Percentiles rank a stretch among this genome's conserved stretches.
These are phyloP conservation scores for Penicillium sp. DNA, from an alignment of 2,329 filamentous ascomycete species.

Conservation along the genomic window DNA sequence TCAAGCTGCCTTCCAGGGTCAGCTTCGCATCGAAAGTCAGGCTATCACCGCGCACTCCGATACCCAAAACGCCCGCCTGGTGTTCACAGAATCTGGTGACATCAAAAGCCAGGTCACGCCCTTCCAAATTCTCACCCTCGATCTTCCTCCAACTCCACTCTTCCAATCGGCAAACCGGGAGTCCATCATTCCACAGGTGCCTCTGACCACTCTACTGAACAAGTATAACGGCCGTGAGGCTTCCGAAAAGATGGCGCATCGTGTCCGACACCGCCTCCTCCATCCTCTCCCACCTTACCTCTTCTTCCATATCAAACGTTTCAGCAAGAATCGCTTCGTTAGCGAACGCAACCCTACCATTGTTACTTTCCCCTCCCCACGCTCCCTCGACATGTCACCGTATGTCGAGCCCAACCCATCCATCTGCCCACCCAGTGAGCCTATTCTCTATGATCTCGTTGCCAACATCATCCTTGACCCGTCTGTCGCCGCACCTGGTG, in stretches of 20 bases:
- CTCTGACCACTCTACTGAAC: constrained; percentile 78
- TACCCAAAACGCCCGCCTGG: constrained; percentile 76
- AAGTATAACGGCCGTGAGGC: constrained; percentile 92
- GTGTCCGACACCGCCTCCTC: constrained; percentile 85
- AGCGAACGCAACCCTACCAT: constrained; percentile 96
- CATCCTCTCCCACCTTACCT: constrained; percentile 92
- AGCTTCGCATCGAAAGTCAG: constrained; percentile 89
- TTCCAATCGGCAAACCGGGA: constrained; percentile 94
- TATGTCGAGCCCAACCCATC: constrained; percentile 88
- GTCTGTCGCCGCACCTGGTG: constrained; percentile 69
- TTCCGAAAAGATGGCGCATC: constrained; percentile 86
- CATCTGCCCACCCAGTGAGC: constrained; percentile 73
- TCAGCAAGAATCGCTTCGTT: constrained; percentile 96
- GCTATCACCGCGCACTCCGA: constrained; percentile 91
- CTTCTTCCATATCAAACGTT: constrained; percentile 94
- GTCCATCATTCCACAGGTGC: constrained; percentile 85
- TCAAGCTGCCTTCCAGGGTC: constrained; percentile 92
- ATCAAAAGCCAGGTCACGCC: constrained; percentile 78
- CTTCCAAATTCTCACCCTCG: constrained; percentile 90
- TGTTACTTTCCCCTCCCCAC: constrained; percentile 88
- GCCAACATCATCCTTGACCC: constrained; percentile 77
- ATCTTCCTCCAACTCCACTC: constrained; percentile 87
- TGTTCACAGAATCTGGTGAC: constrained; percentile 87
- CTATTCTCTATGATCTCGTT: constrained; percentile 92
- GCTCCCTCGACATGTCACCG: constrained; percentile 82